These are phyloP conservation scores for Moesziomyces antarcticus DNA, from an alignment of 1,284 basidiomycete genomes.

Conservation along the genomic window DNA sequence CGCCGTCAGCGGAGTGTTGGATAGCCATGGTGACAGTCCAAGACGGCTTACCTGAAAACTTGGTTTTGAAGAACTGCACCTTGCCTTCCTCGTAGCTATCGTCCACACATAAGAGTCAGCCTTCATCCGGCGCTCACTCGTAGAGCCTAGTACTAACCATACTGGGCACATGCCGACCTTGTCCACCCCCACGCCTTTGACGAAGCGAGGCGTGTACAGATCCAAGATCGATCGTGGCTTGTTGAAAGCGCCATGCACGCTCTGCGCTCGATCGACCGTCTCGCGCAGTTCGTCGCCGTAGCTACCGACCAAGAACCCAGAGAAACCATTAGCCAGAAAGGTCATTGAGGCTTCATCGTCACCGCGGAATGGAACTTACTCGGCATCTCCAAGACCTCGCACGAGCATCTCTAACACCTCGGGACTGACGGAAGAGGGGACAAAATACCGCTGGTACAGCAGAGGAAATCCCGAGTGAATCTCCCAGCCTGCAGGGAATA, in stretches of 20 bases:
- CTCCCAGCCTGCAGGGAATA: slow-evolving; percentile 22
- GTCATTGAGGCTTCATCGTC: no score
- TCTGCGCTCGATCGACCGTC: slow-evolving; percentile 20
- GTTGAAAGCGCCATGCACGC: slow-evolving; percentile 33
- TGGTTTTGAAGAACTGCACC: slow-evolving; percentile 45
- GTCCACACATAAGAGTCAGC: not conserved
- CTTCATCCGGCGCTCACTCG: not conserved
- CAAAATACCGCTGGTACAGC: slow-evolving; percentile 41
- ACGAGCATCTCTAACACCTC: slow-evolving; percentile 36
- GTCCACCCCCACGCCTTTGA: slow-evolving; percentile 25
- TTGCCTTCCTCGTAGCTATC: slow-evolving; percentile 40
- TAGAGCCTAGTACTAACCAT: slow-evolving; percentile 26
- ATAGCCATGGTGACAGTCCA: no score
- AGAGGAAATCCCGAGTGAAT: slow-evolving; percentile 30
- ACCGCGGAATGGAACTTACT: slow-evolving; percentile 17
- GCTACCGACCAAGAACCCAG: not conserved
- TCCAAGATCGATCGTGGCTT: slow-evolving; percentile 43
- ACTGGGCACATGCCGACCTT: slow-evolving; percentile 57
- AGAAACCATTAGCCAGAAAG: not conserved
- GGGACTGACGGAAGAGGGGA: slow-evolving; percentile 41
- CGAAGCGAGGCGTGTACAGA: slow-evolving; percentile 56
- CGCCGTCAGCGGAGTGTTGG: no score
- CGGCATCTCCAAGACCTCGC: slow-evolving; percentile 7
- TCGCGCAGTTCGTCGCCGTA: slow-evolving; percentile 19
- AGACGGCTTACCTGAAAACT: slow-evolving; percentile 37